These are phyloP conservation scores for Brassica napus DNA, from an alignment of 345 rosid species.

Conservation along the genomic window Da-Ae NC_063446.1:5810001-5810500, in stretches of 20 bases:
- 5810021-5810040: conserved; percentile 8
- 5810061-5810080: conserved; percentile 2
- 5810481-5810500: conserved; percentile 1
- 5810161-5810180: conserved; percentile 25
- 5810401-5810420: conserved; percentile 79
- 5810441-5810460: conserved; percentile 51
- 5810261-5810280: background rate
- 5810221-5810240: conserved; percentile 2
- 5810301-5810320: conserved; percentile 35
- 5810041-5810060: conserved; percentile 12
- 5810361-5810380: conserved; percentile 37
- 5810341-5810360: conserved; percentile 27
- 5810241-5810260: background rate
- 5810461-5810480: conserved; percentile 29
- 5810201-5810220: conserved; percentile 7
- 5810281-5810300: conserved; percentile 26
- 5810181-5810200: conserved; percentile 39
- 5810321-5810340: conserved; percentile 40
- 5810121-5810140: conserved; percentile 33
- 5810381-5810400: conserved; percentile 75
- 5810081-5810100: conserved; percentile 38
- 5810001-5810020: background rate
- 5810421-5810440: conserved; percentile 48
- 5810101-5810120: background rate
- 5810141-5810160: conserved; percentile 26